Evolutionary conservation across 306 rosid genomes (phyloP).

Genomic region (Crotalaria pallida): DNA sequence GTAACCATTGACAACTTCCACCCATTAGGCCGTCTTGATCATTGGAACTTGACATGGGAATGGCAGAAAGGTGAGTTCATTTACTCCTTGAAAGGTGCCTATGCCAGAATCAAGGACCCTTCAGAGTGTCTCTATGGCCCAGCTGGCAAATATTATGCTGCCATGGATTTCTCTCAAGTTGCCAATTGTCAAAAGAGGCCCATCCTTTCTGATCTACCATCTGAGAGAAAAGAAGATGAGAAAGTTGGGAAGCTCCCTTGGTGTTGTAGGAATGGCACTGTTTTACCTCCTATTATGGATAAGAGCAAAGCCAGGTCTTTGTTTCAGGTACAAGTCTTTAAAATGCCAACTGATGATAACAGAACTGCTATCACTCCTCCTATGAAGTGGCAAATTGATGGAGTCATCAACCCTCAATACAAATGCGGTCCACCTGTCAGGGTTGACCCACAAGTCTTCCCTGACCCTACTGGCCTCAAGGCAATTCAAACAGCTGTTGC

Average conservation of each 20-base stretch:
- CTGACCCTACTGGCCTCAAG: constrained; percentile 62
- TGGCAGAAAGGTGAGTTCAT: constrained; percentile 88
- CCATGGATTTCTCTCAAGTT: constrained; percentile 64
- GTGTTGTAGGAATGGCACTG: constrained; percentile 74
- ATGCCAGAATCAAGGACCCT: constrained; percentile 42
- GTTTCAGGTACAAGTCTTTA: constrained; percentile 67
- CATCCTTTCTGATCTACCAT: constrained; percentile 58
- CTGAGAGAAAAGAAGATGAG: constrained; percentile 42
- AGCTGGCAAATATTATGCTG: constrained; percentile 41
- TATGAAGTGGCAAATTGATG: constrained; percentile 52
- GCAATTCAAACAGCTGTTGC: constrained; percentile 47
- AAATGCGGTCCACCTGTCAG: constrained; percentile 56
- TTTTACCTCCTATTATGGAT: constrained; percentile 59
- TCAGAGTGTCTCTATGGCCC: constrained; percentile 57
- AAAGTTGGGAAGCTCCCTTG: constrained; percentile 62
- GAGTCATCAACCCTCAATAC: constrained; percentile 61
- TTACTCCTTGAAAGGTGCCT: constrained; percentile 61
- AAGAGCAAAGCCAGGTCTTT: constrained; percentile 43
- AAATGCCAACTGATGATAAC: constrained; percentile 64
- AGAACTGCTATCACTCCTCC: constrained; percentile 77
- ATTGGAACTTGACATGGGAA: constrained; percentile 87
- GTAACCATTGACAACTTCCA: constrained; percentile 64
- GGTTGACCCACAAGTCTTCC: constrained; percentile 56
- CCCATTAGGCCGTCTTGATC: constrained; percentile 81
- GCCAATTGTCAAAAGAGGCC: constrained; percentile 64